Percentiles rank a stretch among this genome's conserved stretches.
Evolutionary conservation across 192 early-diverging fungal species (phyloP).

Genomic region (Rhizophlyctis rosea): DNA sequence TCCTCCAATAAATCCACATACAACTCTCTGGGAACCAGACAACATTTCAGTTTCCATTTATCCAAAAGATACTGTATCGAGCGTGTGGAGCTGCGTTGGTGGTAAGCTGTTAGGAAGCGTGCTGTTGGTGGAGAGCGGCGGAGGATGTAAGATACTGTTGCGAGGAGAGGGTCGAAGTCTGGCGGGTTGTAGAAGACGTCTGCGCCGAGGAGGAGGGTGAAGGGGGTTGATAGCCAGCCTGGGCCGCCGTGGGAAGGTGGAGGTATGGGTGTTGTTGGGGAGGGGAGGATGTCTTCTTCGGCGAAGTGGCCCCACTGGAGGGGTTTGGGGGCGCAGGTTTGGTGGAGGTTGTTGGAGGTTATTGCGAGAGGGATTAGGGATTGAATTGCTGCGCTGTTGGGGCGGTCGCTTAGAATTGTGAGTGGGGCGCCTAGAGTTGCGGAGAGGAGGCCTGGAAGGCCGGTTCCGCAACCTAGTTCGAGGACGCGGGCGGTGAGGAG

Average conservation of each 20-base stretch:
- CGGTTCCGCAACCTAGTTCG: conserved; percentile 65
- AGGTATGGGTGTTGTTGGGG: background rate
- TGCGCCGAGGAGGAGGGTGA: conserved; percentile 40
- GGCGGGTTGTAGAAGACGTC: conserved; percentile 44
- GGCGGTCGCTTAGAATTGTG: conserved; percentile 27
- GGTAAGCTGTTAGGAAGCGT: conserved; percentile 69
- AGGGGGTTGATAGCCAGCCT: background rate
- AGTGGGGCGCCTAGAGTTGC: conserved; percentile 18
- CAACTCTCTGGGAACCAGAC: conserved; percentile 5
- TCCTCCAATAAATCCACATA: background rate
- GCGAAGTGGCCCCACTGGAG: conserved; percentile 24
- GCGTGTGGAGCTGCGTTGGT: conserved; percentile 65
- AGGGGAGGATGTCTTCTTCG: conserved; percentile 3
- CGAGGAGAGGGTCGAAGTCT: conserved; percentile 64
- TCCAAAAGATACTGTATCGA: conserved; percentile 61
- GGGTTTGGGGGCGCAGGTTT: background rate
- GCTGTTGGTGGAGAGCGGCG: conserved; percentile 36
- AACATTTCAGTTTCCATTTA: conserved; percentile 49
- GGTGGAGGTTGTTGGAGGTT: conserved; percentile 19
- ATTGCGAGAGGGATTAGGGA: conserved; percentile 21
- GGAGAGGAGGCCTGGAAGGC: conserved; percentile 54
- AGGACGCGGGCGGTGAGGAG: conserved; percentile 20
- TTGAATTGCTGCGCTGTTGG: conserved; percentile 28
- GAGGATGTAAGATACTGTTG: conserved; percentile 59
- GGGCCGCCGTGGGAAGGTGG: background rate